Conservation (phyloP, 306 rosid genomes). For the Vigna angularis region DNA sequence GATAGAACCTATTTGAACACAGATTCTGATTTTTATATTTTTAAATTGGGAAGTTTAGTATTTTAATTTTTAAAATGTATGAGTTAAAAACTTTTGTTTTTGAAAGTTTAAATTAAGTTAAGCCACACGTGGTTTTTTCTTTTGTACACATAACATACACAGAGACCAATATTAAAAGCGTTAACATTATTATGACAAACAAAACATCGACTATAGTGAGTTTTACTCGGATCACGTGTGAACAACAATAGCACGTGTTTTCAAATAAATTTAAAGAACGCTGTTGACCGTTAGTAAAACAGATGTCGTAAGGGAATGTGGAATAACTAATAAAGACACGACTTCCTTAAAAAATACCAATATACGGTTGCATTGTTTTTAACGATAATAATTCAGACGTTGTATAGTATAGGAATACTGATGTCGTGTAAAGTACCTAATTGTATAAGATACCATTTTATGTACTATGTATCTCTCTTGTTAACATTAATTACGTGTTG, state of each 20-base stretch:
- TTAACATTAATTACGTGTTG: background rate
- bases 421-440: background rate
- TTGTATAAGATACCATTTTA: background rate
- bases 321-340: background rate
- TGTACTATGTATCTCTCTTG: background rate
- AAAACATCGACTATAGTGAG: background rate
- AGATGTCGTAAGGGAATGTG: background rate
- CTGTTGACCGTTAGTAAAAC: background rate
- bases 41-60: too few species aligned
- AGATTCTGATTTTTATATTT: too few species aligned
- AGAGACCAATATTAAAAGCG: background rate
- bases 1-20: too few species aligned
- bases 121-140: slow-evolving; percentile 2
- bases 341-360: background rate
- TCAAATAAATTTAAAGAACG: background rate
- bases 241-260: slow-evolving; percentile 14
- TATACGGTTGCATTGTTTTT: background rate
- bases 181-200: background rate
- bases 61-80: too few species aligned
- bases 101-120: background rate
- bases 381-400: background rate
- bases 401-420: background rate
- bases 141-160: background rate
- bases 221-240: slow-evolving; percentile 41
- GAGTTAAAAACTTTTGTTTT: too few species aligned